Conservation (phyloP, 768 basidiomycete genomes). For the Artomyces pyxidatus region DNA sequence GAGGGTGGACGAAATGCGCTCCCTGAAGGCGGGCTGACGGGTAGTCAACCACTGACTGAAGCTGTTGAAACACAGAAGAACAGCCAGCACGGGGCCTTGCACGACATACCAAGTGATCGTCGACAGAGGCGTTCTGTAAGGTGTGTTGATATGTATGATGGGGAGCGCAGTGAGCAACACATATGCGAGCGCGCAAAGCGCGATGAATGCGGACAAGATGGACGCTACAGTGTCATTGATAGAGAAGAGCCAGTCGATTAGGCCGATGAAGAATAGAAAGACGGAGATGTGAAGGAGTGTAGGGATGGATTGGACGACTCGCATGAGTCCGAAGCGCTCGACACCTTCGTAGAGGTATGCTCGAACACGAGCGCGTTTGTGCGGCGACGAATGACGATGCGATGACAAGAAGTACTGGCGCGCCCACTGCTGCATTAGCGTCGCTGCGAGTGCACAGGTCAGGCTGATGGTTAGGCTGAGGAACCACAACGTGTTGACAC, state of each 20-base stretch:
- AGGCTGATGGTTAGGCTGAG: slow-evolving; percentile 13
- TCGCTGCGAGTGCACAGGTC: slow-evolving; percentile 7
- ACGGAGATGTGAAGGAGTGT: slow-evolving; percentile 11
- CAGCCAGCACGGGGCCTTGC: neutral
- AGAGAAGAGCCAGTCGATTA: slow-evolving; percentile 7
- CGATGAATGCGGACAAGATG: neutral
- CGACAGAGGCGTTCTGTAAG: slow-evolving; percentile 12
- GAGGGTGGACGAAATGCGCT: neutral
- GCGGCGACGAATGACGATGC: slow-evolving; percentile 4
- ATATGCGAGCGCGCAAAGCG: neutral
- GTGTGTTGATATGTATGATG: slow-evolving; percentile 1
- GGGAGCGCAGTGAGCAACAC: slow-evolving; percentile 8
- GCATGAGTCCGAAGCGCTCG: slow-evolving; percentile 4
- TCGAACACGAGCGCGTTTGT: slow-evolving; percentile 11
- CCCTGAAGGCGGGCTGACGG: neutral
- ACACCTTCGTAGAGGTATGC: slow-evolving; percentile 8
- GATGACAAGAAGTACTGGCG: slow-evolving; percentile 8
- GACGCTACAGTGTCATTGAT: slow-evolving; percentile 8
- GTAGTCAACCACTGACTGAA: neutral
- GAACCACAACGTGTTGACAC: slow-evolving; percentile 11
- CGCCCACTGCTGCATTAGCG: slow-evolving; percentile 11
- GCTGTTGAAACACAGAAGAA: neutral
- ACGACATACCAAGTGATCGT: neutral
- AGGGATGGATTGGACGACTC: slow-evolving; percentile 11
- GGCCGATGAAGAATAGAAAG: slow-evolving; percentile 9